Evolutionary conservation across 2,329 filamentous ascomycete genomes (phyloP).

Genomic region (Xylariaceae sp.): DNA sequence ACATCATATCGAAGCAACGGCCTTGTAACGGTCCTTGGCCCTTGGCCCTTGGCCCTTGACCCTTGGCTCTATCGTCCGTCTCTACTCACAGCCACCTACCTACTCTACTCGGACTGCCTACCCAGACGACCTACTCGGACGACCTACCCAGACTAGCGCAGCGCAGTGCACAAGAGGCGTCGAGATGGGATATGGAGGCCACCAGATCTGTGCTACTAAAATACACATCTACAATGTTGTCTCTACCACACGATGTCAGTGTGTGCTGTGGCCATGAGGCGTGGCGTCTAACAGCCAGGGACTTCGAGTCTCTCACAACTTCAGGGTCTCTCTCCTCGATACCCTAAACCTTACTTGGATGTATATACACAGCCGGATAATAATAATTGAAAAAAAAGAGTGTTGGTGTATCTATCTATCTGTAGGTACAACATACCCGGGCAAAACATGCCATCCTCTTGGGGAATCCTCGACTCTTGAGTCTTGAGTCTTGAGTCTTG

Average conservation of each 20-base stretch:
- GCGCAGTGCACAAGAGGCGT: background rate
- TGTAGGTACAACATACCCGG: background rate
- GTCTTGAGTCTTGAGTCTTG: background rate
- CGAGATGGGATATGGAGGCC: constrained; percentile 2
- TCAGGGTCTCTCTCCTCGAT: constrained; percentile 7
- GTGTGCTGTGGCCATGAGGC: constrained; percentile 9
- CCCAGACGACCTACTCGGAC: too few relatives aligned
- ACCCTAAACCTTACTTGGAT: too few relatives aligned
- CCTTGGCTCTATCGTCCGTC: too few relatives aligned
- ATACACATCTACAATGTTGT: too few relatives aligned
- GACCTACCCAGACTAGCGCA: too few relatives aligned
- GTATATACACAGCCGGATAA: too few relatives aligned
- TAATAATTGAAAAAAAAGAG: too few relatives aligned
- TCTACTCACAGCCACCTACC: too few relatives aligned
- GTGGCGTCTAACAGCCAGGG: constrained; percentile 20
- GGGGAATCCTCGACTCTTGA: too few relatives aligned
- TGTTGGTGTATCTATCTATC: background rate
- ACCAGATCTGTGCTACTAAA: constrained; percentile 16
- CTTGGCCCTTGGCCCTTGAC: background rate
- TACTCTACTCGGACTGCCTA: too few relatives aligned
- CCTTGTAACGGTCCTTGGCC: background rate
- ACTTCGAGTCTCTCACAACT: constrained; percentile 19
- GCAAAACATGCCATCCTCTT: background rate
- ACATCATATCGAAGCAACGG: background rate
- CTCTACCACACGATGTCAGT: constrained; percentile 12